Conservation (phyloP, 1,284 basidiomycete species). For the Sanghuangporus weigelae region DNA sequence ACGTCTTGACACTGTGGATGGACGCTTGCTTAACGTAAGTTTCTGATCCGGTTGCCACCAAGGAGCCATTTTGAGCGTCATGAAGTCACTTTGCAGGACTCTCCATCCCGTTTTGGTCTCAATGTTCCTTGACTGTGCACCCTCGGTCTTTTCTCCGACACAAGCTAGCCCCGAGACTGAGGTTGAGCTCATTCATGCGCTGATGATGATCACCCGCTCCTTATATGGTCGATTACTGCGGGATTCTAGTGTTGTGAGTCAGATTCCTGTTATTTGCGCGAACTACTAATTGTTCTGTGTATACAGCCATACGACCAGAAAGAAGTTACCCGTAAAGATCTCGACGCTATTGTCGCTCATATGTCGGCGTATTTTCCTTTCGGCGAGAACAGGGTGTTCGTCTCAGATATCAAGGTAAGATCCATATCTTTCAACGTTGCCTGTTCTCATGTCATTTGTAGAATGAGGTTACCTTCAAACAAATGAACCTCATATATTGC, state of each 20-base stretch:
- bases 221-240: constrained; percentile 63
- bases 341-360: constrained; percentile 59
- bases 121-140: constrained; percentile 82
- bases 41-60: constrained; percentile 2
- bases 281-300: constrained; percentile 20
- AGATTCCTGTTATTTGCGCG: background rate
- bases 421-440: background rate
- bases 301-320: constrained; percentile 11
- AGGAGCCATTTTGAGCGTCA: constrained; percentile 23
- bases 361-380: constrained; percentile 87
- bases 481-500: constrained; percentile 72
- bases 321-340: constrained; percentile 32
- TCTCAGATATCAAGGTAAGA: constrained; percentile 53
- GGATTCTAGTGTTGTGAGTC: constrained; percentile 24
- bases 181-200: constrained; percentile 55
- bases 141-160: constrained; percentile 69
- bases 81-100: constrained; percentile 39
- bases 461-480: constrained; percentile 59
- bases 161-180: constrained; percentile 52
- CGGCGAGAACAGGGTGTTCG: constrained; percentile 31
- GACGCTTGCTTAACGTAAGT: constrained; percentile 7
- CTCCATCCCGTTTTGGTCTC: constrained; percentile 74
- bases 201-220: constrained; percentile 55
- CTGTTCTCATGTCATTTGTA: constrained; percentile 23
- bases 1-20: background rate